Evolutionary conservation across 345 rosid species (phyloP).

Genomic region (Laguncularia racemosa): DNA sequence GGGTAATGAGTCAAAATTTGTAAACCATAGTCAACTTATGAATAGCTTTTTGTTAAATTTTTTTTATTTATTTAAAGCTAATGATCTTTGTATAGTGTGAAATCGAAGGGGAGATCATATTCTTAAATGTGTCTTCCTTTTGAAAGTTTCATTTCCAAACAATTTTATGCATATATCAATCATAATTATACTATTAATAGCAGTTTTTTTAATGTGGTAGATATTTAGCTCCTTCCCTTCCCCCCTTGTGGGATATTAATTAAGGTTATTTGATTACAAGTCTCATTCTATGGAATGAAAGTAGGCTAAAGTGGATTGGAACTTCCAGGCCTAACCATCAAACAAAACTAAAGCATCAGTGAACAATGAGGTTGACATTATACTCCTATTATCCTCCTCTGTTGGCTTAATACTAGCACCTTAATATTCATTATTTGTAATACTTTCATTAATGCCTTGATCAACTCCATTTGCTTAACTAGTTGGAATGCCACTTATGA

Average conservation of each 20-base stretch:
- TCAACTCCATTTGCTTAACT: constrained; percentile 2
- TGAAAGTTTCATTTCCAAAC: too few relatives aligned
- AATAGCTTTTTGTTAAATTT: background rate
- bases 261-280: constrained; percentile 22
- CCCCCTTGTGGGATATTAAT: too few relatives aligned
- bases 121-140: too few relatives aligned
- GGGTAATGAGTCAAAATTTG: constrained; percentile 28
- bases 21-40: constrained; percentile 28
- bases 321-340: constrained; percentile 21
- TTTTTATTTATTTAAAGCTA: background rate
- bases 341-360: constrained; percentile 22
- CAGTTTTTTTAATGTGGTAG: too few relatives aligned
- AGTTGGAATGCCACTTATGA: constrained; percentile 53
- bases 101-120: too few relatives aligned
- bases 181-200: background rate
- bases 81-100: background rate
- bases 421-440: background rate
- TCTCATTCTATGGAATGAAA: constrained; percentile 54
- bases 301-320: constrained; percentile 56
- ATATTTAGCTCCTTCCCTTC: too few relatives aligned
- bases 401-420: background rate
- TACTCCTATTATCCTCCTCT: background rate
- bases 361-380: constrained; percentile 34
- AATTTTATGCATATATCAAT: too few relatives aligned
- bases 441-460: background rate